Evolutionary conservation across 2,329 filamentous ascomycete species (phyloP), one percentile per base, ranked within the genome.

Genomic region (Calonectria multiphialidica): DNA sequence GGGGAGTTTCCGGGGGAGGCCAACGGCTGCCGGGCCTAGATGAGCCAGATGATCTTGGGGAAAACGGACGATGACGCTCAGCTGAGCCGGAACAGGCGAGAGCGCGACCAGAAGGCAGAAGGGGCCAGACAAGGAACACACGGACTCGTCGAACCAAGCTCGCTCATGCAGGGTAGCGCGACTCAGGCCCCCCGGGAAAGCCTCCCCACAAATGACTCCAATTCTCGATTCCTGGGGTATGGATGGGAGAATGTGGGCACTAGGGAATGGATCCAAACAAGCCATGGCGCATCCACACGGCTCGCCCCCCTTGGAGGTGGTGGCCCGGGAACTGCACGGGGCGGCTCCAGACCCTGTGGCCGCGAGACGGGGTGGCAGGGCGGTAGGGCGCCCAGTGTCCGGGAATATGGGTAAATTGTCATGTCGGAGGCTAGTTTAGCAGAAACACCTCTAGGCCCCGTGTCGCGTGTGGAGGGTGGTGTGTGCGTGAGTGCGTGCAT

Each of bases 141-240:
- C 53, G 66, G 42, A 40, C 42, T 33, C 21, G 40, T 21, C 37
- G n/a, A 61, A 23, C 40, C 44, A 68, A 49, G 57, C 25, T 33
- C 33, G 21, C 65, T 61, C 47, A 40, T 33, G 63, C 63, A 66
- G 37, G 44, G 44, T 37, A 47, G 25, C 49, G 44, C 63, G 63
- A 66, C 63, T 66, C 63, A 61, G 66, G 66, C 30, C 23, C 18
- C 45, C 62, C 45, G 33, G 62, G 13, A 49, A 12, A n/a, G 45
- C 33, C 37, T 63, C 66, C 47, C 57, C 66, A 68, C 66, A 68
- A 65, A 47, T 33, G 66, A 68, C 57, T 63, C 55, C 66, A 55
- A 55, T 68, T 15, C 35, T 37, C 35, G 37, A 59, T 40, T 67
- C 61, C 66, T 63, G 66, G 66, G 66, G 66, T 63, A 68, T 50